phyloP scores from a whole-genome alignment of 163 green algal species.

The Coccomyxa subellipsoidea region DNA sequence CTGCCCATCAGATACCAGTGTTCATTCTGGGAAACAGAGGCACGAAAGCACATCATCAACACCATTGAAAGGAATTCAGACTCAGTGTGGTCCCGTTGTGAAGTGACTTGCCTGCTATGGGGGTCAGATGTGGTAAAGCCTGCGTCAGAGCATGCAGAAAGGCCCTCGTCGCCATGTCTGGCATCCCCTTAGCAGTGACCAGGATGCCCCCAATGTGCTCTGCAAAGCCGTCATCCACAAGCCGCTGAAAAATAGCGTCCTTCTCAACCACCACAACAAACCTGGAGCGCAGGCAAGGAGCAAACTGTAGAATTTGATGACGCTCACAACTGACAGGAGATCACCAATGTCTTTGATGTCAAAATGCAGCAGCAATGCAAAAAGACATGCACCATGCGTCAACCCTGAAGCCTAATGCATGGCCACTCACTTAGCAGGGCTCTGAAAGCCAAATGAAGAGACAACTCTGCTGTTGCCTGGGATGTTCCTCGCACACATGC shows the following conservation, averaged over 20 bases:
- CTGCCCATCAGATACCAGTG: background rate
- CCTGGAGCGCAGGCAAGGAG: constrained; percentile 11
- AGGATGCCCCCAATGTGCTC: constrained; percentile 46
- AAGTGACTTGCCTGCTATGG: constrained; percentile 14
- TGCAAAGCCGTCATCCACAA: constrained; percentile 51
- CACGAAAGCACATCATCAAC: background rate
- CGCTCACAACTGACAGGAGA: no score
- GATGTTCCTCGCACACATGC: constrained; percentile 31
- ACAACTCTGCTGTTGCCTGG: constrained; percentile 51
- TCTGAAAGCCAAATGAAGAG: constrained; percentile 7
- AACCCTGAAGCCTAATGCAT: no score
- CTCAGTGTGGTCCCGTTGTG: no score
- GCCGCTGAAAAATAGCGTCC: constrained; percentile 34
- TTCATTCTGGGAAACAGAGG: background rate
- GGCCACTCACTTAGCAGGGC: constrained; percentile 10
- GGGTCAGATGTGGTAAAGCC: constrained; percentile 19
- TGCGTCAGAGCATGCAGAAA: constrained; percentile 28
- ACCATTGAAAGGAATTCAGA: background rate
- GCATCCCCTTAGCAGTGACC: constrained; percentile 71
- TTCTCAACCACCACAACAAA: constrained; percentile 31
- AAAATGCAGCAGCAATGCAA: no score
- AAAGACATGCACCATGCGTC: no score
- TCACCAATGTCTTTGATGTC: no score
- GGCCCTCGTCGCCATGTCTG: constrained; percentile 64
- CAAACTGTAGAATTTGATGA: no score